Evolutionary conservation across 768 basidiomycete species (phyloP), one percentile per base, ranked within the genome.

Genomic region (Rhodotorula taiwanensis): DNA sequence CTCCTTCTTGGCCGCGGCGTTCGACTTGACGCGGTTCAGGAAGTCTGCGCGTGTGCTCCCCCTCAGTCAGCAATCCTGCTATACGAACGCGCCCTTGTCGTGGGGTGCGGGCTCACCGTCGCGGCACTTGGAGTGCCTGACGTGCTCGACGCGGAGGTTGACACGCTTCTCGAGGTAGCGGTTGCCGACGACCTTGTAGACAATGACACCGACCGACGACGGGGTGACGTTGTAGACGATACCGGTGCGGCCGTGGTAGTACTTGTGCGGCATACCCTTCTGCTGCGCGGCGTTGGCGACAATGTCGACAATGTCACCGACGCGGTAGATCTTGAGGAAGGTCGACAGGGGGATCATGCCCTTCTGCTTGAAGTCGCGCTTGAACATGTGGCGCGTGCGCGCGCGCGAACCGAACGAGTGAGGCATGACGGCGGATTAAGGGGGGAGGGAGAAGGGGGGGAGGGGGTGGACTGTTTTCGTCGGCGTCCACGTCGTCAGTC

Each of bases 251-350:
- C 89, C 90, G 73, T 92, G 90, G 82, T 92, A 92, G 83, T 83
- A 93, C 80, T 97, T 97, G 83, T 97, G 94, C 77, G 93, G 93
- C 91, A 98, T 95, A 79, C 95, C 95, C 87, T 93, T 94, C 85
- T 99, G 95, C 79, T 95, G 89, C 48, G 95, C 89, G 64, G 93
- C 84, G 76, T 99, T 98, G 72, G 94, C 94, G 82, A 95, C 97
- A 84, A 99, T 98, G 80, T 99, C 95, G 73, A 99, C 95, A 73
- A 98, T 95, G 77, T 99, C 95, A 67, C 95, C 95, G 71, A 98
- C 84, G 71, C 84, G 84, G 84, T 87, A 99, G 80, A 85, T 84
- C 79, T 86, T 83, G 75, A 98, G 80, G 84, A 85, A 98, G 27
- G 92, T 97, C 69, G 94, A 92, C 75, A 97, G 66, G 77, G 88